phyloP scores from a whole-genome alignment of 106 monocot species.

The Phalaenopsis aphrodite region DNA sequence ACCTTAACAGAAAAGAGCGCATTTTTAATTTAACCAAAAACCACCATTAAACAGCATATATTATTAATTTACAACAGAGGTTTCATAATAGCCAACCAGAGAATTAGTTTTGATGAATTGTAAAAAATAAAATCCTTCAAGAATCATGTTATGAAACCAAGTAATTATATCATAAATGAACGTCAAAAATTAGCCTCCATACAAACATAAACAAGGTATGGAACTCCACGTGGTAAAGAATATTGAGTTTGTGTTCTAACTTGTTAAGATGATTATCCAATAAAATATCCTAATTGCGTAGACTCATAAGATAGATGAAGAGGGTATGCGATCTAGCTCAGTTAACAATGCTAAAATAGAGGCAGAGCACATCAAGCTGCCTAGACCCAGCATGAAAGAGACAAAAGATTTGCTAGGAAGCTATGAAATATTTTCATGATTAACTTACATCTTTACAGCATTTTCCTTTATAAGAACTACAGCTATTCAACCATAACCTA shows the following conservation, averaged over 20 bases:
- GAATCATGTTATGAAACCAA: neutral
- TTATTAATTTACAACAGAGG: neutral
- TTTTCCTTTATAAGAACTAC: neutral
- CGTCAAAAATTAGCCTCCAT: neutral
- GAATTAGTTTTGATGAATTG: neutral
- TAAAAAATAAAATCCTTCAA: neutral
- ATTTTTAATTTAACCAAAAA: neutral
- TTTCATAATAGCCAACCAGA: neutral
- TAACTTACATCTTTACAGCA: neutral
- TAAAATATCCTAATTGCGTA: neutral
- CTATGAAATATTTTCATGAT: neutral
- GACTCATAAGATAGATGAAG: neutral
- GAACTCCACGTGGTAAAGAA: neutral
- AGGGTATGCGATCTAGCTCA: neutral
- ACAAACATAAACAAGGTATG: neutral
- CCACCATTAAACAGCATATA: neutral
- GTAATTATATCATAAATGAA: neutral
- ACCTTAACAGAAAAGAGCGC: slow-evolving; percentile 37
- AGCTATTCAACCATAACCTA: neutral
- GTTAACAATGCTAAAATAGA: neutral
- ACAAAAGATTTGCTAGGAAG: neutral
- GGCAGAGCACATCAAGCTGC: neutral
- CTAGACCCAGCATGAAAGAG: neutral
- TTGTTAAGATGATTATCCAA: neutral
- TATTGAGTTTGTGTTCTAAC: neutral